These are phyloP conservation scores for Neurospora sp. DNA, from an alignment of 495 filamentous ascomycete genomes.

Conservation along the genomic window DNA sequence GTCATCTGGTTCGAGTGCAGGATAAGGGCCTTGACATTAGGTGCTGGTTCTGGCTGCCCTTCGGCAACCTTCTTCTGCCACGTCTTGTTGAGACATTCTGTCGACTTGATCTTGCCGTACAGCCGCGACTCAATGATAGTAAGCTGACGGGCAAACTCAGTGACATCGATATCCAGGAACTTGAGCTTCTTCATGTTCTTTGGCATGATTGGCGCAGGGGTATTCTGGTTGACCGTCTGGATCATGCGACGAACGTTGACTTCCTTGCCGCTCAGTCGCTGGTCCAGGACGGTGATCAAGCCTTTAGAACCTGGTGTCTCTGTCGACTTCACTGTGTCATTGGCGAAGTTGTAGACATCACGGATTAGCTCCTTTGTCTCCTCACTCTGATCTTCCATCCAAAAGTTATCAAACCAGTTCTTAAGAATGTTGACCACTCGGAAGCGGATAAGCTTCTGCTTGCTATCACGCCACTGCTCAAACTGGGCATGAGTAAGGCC, in stretches of 20 bases:
- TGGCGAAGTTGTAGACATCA: slow-evolving; percentile 81
- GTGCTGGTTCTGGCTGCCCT: slow-evolving; percentile 77
- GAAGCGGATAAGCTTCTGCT: slow-evolving; percentile 92
- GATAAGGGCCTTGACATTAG: slow-evolving; percentile 93
- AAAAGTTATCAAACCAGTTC: slow-evolving; percentile 95
- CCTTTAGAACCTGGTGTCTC: slow-evolving; percentile 79
- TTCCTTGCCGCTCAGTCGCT: slow-evolving; percentile 78
- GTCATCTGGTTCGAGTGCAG: slow-evolving; percentile 96
- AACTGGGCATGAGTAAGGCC: slow-evolving; percentile 66
- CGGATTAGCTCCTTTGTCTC: slow-evolving; percentile 75
- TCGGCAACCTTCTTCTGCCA: slow-evolving; percentile 90
- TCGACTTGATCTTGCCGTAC: slow-evolving; percentile 90
- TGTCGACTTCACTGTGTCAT: slow-evolving; percentile 82
- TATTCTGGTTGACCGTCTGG: slow-evolving; percentile 66
- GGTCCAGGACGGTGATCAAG: slow-evolving; percentile 75
- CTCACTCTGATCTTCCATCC: slow-evolving; percentile 91
- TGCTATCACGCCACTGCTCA: slow-evolving; percentile 82
- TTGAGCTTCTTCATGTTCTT: slow-evolving; percentile 99
- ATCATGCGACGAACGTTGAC: slow-evolving; percentile 78
- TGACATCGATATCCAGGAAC: slow-evolving; percentile 92
- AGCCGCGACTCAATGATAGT: slow-evolving; percentile 94
- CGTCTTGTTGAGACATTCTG: slow-evolving; percentile 94
- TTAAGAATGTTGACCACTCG: slow-evolving; percentile 95
- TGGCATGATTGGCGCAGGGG: slow-evolving; percentile 82
- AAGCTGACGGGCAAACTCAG: slow-evolving; percentile 90